phyloP scores from a whole-genome alignment of 345 rosid genomes.

The Pistacia vera region DNA sequence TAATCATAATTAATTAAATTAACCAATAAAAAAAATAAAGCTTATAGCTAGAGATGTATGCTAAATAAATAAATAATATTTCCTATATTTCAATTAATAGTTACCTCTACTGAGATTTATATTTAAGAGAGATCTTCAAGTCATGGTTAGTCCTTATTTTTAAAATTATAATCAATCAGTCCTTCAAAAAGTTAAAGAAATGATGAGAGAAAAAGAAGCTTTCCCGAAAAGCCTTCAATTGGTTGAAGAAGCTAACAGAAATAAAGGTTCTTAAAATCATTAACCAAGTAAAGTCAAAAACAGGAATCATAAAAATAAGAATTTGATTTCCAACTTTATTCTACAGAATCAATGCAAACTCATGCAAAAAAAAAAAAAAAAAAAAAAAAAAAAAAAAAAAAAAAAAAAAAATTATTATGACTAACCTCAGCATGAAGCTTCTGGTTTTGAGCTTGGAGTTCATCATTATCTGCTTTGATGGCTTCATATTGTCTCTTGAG shows the following conservation, averaged over 20 bases:
- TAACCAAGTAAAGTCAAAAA: constrained; percentile 24
- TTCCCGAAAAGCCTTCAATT: constrained; percentile 19
- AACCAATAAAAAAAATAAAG: constrained; percentile 20
- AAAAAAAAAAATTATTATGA: neutral
- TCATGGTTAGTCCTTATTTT: constrained; percentile 14
- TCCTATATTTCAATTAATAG: neutral
- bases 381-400: no score
- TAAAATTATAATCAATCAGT: constrained; percentile 20
- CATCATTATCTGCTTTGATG: constrained; percentile 75
- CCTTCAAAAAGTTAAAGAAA: constrained; percentile 15
- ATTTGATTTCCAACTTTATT: constrained; percentile 18
- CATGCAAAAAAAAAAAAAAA: constrained; percentile 1
- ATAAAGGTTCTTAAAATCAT: constrained; percentile 27
- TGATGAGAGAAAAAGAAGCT: neutral
- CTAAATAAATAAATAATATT: neutral
- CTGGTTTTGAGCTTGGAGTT: constrained; percentile 85
- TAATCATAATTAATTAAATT: constrained; percentile 8
- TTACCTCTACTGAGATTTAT: neutral
- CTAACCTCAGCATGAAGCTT: constrained; percentile 83
- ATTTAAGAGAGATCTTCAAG: neutral
- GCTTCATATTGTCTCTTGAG: constrained; percentile 82
- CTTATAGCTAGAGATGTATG: neutral
- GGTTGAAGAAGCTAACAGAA: constrained; percentile 18
- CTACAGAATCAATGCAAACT: neutral
- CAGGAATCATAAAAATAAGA: constrained; percentile 9